Percentiles rank a stretch among this genome's conserved stretches.
Conservation (phyloP, 2,329 filamentous ascomycete species). For the Xylariaceae sp. region DNA sequence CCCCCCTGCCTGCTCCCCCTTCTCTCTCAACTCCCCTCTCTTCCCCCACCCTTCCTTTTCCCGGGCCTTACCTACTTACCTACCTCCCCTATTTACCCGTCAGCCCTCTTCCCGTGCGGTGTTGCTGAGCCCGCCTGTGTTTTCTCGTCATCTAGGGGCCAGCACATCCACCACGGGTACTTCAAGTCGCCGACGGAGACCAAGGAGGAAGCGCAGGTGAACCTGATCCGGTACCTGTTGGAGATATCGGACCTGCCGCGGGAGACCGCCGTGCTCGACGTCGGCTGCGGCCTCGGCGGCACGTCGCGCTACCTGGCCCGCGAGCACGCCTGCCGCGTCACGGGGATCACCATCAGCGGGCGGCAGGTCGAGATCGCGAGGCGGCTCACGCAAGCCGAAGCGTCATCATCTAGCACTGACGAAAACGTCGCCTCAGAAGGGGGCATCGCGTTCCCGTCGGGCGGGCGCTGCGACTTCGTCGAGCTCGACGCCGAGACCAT, state of each 20-base stretch:
- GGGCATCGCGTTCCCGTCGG: constrained; percentile 40
- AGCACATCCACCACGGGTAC: constrained; percentile 67
- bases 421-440: constrained; percentile 18
- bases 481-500: constrained; percentile 66
- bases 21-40: too few relatives aligned
- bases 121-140: constrained; percentile 7
- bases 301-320: constrained; percentile 59
- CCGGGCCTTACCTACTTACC: too few relatives aligned
- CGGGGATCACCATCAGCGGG: constrained; percentile 62
- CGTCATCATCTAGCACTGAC: not conserved
- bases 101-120: not conserved
- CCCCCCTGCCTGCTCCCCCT: too few relatives aligned
- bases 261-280: constrained; percentile 54
- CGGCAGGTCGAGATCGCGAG: constrained; percentile 62
- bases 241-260: constrained; percentile 46
- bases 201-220: constrained; percentile 61
- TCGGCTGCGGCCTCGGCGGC: constrained; percentile 64
- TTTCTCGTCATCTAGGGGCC: constrained; percentile 52
- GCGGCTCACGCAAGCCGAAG: constrained; percentile 47
- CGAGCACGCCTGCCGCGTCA: constrained; percentile 54
- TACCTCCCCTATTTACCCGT: too few relatives aligned
- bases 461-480: constrained; percentile 42
- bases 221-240: constrained; percentile 59
- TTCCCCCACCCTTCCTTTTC: not conserved
- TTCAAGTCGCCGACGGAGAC: constrained; percentile 53